Evolutionary conservation across 1,284 basidiomycete species (phyloP).

Genomic region (Ganoderma meredithae): DNA sequence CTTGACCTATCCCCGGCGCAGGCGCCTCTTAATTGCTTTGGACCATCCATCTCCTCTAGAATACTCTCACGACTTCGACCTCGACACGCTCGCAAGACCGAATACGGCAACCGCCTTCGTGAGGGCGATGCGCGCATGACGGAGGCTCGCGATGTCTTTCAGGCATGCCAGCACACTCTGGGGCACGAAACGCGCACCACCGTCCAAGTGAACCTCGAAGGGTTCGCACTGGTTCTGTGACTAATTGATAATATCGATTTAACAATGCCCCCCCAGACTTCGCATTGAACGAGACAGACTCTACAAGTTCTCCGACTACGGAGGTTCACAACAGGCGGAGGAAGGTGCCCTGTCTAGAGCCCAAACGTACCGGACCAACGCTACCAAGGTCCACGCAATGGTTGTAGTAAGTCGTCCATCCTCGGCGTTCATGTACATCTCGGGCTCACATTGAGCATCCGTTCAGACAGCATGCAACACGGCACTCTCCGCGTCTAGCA

Average conservation of each 20-base stretch:
- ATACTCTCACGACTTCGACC: constrained; percentile 22
- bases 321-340: constrained; percentile 14
- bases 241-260: background rate
- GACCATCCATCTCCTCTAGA: constrained; percentile 17
- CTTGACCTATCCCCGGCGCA: constrained; percentile 24
- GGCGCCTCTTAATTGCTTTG: constrained; percentile 27
- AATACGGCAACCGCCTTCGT: constrained; percentile 20
- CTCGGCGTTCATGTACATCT: background rate
- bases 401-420: constrained; percentile 8
- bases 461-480: constrained; percentile 13
- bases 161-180: constrained; percentile 7
- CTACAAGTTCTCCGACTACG: constrained; percentile 18
- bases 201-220: constrained; percentile 11
- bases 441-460: background rate
- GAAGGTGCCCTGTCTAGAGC: constrained; percentile 17
- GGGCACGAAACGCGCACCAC: constrained; percentile 5
- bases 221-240: background rate
- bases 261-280: constrained; percentile 8
- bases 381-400: constrained; percentile 6
- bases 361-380: constrained; percentile 6
- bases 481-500: background rate
- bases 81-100: constrained; percentile 19
- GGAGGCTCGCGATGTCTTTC: constrained; percentile 17
- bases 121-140: constrained; percentile 17
- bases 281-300: constrained; percentile 12